Evolutionary conservation across 1,139 yeast species (phyloP).

Genomic region (Saccharomycopsis hybrid): DNA sequence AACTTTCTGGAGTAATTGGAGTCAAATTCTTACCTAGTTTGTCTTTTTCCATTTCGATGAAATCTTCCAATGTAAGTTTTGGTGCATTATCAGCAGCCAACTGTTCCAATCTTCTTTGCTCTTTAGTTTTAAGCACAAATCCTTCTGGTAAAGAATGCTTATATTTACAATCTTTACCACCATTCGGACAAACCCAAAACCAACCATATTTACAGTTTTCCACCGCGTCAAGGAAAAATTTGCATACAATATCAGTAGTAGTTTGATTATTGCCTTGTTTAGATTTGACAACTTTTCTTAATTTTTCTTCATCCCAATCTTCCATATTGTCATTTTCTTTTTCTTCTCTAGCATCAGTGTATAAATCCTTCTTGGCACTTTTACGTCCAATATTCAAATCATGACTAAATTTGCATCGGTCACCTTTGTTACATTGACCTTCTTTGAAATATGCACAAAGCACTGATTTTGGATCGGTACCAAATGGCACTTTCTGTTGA

Average conservation of each 20-base stretch:
- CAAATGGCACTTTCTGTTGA: slow-evolving; percentile 89
- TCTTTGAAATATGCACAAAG: slow-evolving; percentile 87
- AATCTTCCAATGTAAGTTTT: slow-evolving; percentile 89
- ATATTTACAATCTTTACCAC: slow-evolving; percentile 90
- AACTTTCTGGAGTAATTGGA: slow-evolving; percentile 82
- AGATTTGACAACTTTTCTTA: slow-evolving; percentile 76
- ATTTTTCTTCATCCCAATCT: slow-evolving; percentile 93
- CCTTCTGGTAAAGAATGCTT: slow-evolving; percentile 97
- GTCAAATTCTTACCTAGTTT: slow-evolving; percentile 65
- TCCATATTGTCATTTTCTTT: slow-evolving; percentile 85
- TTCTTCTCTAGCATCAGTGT: slow-evolving; percentile 70
- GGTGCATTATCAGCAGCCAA: slow-evolving; percentile 83
- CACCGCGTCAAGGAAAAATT: slow-evolving; percentile 90
- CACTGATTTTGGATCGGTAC: slow-evolving; percentile 95
- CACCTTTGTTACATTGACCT: slow-evolving; percentile 85
- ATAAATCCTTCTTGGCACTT: slow-evolving; percentile 84
- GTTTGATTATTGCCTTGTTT: slow-evolving; percentile 94
- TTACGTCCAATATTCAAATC: slow-evolving; percentile 82
- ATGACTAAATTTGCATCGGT: slow-evolving; percentile 91
- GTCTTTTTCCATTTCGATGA: slow-evolving; percentile 88
- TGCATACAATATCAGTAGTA: slow-evolving; percentile 93
- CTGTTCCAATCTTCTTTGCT: slow-evolving; percentile 84
- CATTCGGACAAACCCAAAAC: slow-evolving; percentile 98
- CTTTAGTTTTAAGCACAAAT: slow-evolving; percentile 92
- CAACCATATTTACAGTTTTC: slow-evolving; percentile 97